Conservation (phyloP, 1,139 yeast species). For the Blastobotrys proliferans region DNA sequence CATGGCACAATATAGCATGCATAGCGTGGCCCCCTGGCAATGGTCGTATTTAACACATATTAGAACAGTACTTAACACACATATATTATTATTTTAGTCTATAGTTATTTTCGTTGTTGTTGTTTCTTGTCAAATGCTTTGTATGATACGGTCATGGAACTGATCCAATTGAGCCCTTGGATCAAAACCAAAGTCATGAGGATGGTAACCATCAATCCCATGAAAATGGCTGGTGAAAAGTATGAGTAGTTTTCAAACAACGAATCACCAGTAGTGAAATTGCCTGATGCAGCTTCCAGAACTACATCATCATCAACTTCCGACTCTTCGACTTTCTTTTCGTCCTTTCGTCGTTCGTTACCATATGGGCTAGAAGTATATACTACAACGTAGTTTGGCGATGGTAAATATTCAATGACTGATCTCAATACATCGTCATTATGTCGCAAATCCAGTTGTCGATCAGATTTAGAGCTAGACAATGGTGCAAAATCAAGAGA, state of each 20-base stretch:
- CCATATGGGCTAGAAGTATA: slow-evolving; percentile 22
- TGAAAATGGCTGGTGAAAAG: slow-evolving; percentile 64
- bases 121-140: slow-evolving; percentile 53
- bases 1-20: too few relatives aligned
- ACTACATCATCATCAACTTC: neutral
- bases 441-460: slow-evolving; percentile 22
- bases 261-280: slow-evolving; percentile 12
- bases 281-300: neutral
- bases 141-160: slow-evolving; percentile 61
- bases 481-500: slow-evolving; percentile 28
- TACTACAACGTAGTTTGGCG: slow-evolving; percentile 34
- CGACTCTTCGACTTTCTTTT: neutral
- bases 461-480: slow-evolving; percentile 18
- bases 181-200: slow-evolving; percentile 49
- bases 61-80: too few relatives aligned
- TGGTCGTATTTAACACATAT: too few relatives aligned
- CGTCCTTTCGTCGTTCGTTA: too few relatives aligned
- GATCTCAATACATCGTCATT: slow-evolving; percentile 30
- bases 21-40: too few relatives aligned
- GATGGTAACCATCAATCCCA: slow-evolving; percentile 55
- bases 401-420: slow-evolving; percentile 31
- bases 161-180: slow-evolving; percentile 58
- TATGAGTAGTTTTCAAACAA: slow-evolving; percentile 48
- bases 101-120: too few relatives aligned
- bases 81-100: too few relatives aligned